phyloP scores from a whole-genome alignment of 1,139 yeast species.

The Suhomyces terraborum region DNA sequence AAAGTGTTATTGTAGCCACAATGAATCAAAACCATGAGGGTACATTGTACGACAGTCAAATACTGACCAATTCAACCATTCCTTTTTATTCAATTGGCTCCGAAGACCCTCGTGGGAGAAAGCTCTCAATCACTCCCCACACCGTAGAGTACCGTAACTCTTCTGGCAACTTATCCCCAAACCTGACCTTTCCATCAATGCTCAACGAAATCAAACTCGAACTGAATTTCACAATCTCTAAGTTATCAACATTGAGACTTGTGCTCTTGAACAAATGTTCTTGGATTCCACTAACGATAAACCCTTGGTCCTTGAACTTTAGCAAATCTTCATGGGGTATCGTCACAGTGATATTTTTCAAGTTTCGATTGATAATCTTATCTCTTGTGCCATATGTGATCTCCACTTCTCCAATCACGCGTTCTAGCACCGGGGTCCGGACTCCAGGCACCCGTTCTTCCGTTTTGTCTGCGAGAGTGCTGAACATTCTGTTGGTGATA shows the following conservation, averaged over 20 bases:
- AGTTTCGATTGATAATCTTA: slow-evolving; percentile 18
- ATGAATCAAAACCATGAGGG: too few relatives aligned
- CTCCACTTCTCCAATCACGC: slow-evolving; percentile 17
- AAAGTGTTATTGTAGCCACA: too few relatives aligned
- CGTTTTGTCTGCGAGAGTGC: slow-evolving; percentile 1
- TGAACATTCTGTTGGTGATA: slow-evolving; percentile 15
- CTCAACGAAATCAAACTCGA: slow-evolving; percentile 24
- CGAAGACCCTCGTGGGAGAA: background rate
- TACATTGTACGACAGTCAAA: too few relatives aligned
- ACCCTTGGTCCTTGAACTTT: slow-evolving; percentile 12
- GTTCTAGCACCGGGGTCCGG: slow-evolving; percentile 10
- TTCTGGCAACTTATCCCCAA: slow-evolving; percentile 16
- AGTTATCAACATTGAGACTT: slow-evolving; percentile 24
- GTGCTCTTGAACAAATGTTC: slow-evolving; percentile 24
- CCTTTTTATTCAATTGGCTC: too few relatives aligned
- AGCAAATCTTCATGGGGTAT: slow-evolving; percentile 26
- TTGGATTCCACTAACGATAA: slow-evolving; percentile 14
- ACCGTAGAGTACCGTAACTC: slow-evolving; percentile 10
- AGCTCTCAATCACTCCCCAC: slow-evolving; percentile 16
- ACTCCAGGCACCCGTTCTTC: slow-evolving; percentile 6
- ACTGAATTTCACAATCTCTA: slow-evolving; percentile 24
- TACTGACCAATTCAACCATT: too few relatives aligned
- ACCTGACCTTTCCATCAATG: slow-evolving; percentile 25
- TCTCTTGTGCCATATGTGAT: slow-evolving; percentile 15
- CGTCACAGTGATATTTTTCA: slow-evolving; percentile 27